phyloP scores from a whole-genome alignment of 441 rosid genomes.

The Populus hybrid region DNA sequence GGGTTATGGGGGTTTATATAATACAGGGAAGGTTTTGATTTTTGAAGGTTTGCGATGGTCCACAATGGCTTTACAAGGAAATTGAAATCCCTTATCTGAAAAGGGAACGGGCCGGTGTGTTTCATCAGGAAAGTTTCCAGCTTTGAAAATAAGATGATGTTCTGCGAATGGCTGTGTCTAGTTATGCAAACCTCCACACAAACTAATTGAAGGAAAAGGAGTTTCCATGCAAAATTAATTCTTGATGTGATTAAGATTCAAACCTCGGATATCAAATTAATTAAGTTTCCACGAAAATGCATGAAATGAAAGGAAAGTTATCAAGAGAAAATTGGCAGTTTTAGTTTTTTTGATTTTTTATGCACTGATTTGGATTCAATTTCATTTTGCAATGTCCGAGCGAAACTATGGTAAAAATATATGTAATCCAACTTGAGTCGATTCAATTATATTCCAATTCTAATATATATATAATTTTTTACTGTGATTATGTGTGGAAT shows the following conservation, averaged over 20 bases:
- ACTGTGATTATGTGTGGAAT: background rate
- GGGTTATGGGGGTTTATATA: background rate
- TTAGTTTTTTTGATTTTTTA: no score
- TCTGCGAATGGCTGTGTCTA: background rate
- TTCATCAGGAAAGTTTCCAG: background rate
- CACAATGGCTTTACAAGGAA: background rate
- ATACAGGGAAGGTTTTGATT: background rate
- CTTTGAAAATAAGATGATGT: background rate
- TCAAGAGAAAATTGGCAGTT: background rate
- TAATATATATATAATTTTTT: no score
- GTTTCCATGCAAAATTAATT: no score
- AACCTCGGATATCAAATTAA: background rate
- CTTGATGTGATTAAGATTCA: background rate
- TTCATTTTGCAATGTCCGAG: background rate
- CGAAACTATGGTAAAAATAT: background rate
- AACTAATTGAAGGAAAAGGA: background rate
- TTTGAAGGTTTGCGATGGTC: conserved; percentile 13
- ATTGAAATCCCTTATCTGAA: background rate
- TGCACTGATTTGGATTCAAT: background rate
- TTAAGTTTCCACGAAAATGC: background rate
- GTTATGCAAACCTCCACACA: background rate
- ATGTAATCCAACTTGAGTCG: background rate
- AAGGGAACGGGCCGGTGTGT: background rate
- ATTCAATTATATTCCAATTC: background rate
- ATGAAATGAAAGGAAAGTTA: background rate